A percentile compares a stretch with the other conserved stretches of the same genome.
Conservation (phyloP, 1,139 yeast genomes). For the Debaryomyces fabryi region DNA sequence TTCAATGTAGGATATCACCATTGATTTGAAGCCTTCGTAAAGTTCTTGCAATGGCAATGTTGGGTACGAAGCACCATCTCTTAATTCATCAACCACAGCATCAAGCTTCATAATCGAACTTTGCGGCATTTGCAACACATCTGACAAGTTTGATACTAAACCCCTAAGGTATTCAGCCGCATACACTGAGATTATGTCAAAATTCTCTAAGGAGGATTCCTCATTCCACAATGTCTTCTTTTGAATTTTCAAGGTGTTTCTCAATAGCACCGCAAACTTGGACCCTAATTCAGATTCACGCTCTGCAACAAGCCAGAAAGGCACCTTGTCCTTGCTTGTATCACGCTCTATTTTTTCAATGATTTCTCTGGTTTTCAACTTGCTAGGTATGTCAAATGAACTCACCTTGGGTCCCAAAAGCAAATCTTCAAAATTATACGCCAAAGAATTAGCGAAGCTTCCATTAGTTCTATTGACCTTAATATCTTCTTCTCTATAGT, state of each 20-base stretch:
- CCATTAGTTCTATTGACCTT: slow-evolving; percentile 2
- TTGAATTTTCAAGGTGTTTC: slow-evolving; percentile 15
- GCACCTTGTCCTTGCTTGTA: neutral
- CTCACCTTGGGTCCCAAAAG: slow-evolving; percentile 23
- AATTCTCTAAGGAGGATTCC: neutral
- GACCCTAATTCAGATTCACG: slow-evolving; percentile 19
- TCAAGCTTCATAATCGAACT: slow-evolving; percentile 8
- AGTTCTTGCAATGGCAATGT: slow-evolving; percentile 5
- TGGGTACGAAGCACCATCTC: slow-evolving; percentile 4
- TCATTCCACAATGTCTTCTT: slow-evolving; percentile 5
- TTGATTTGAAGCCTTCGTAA: slow-evolving; percentile 11
- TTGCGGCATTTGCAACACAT: slow-evolving; percentile 5
- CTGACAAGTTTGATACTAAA: slow-evolving; percentile 7
- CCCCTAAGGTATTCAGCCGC: slow-evolving; percentile 9
- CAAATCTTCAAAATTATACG: slow-evolving; percentile 12
- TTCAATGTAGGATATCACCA: slow-evolving; percentile 8
- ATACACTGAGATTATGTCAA: slow-evolving; percentile 6
- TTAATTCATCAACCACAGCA: slow-evolving; percentile 6
- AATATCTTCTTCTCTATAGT: slow-evolving; percentile 11
- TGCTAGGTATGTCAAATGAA: slow-evolving; percentile 11
- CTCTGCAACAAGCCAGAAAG: slow-evolving; percentile 3
- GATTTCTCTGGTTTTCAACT: slow-evolving; percentile 8
- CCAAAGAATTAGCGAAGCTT: slow-evolving; percentile 10
- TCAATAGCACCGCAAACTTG: slow-evolving; percentile 21
- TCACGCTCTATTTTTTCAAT: slow-evolving; percentile 6